Percentiles rank a stretch among this genome's conserved stretches.
Conservation (phyloP, 495 filamentous ascomycete species). For the Lepraria neglecta region DNA sequence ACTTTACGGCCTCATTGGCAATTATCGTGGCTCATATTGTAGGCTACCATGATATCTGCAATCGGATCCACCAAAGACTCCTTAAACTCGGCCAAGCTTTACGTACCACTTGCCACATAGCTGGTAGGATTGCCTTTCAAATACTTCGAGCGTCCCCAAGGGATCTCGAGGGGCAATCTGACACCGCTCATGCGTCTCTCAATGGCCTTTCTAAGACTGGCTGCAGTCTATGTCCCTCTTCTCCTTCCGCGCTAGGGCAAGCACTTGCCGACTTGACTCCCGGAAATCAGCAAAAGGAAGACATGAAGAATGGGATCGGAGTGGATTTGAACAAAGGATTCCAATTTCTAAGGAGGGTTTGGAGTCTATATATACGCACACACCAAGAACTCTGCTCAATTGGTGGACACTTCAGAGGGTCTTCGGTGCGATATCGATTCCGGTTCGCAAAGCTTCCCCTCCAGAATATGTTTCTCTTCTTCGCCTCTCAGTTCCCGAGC, state of each 20-base stretch:
- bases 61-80: slow-evolving; percentile 11
- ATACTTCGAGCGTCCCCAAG: slow-evolving; percentile 10
- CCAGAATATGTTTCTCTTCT: slow-evolving; percentile 8
- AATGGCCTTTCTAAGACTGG: background rate
- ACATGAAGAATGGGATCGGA: background rate
- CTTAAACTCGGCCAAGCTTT: background rate
- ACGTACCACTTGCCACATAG: background rate
- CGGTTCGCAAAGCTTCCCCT: slow-evolving; percentile 5
- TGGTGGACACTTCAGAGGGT: slow-evolving; percentile 6
- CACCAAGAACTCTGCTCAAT: slow-evolving; percentile 14
- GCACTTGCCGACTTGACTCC: too few species aligned
- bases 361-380: background rate
- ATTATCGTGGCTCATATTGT: slow-evolving; percentile 7
- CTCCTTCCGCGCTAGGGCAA: background rate
- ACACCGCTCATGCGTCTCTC: background rate
- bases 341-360: slow-evolving; percentile 2
- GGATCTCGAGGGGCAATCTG: slow-evolving; percentile 11
- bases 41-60: slow-evolving; percentile 17
- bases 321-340: background rate
- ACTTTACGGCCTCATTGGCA: slow-evolving; percentile 8
- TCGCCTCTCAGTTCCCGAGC: background rate
- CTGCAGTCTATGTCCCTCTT: background rate
- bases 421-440: slow-evolving; percentile 5
- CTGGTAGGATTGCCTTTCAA: background rate
- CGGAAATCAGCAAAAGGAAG: background rate